These are phyloP conservation scores for Solanum piurae DNA, from an alignment of 257 asterid species.

Conservation along the genomic window DNA sequence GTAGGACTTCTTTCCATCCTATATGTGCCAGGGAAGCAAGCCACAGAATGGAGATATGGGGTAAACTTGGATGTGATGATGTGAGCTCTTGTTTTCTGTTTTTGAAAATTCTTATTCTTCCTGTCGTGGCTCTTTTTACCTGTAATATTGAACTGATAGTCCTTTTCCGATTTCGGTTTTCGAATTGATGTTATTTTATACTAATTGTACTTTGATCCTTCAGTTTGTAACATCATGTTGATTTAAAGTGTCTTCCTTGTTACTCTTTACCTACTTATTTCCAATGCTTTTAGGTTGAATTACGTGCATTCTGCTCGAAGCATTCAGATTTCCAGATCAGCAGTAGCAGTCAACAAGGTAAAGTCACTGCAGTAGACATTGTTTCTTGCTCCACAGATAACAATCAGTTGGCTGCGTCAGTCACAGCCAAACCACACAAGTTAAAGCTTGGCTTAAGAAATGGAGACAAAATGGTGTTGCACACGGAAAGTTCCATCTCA, in stretches of 20 bases:
- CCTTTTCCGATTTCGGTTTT: not conserved
- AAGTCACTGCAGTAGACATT: constrained; percentile 28
- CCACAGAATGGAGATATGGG: constrained; percentile 98
- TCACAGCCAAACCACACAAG: constrained; percentile 12
- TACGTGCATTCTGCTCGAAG: constrained; percentile 91
- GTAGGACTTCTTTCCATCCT: constrained; percentile 98
- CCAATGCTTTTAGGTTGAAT: constrained; percentile 53
- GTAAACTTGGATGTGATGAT: constrained; percentile 87
- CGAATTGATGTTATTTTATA: not conserved
- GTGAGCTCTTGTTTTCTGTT: constrained; percentile 26
- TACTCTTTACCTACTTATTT: constrained; percentile 1
- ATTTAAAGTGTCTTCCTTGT: not conserved
- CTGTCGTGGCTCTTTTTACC: not conserved
- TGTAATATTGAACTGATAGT: not conserved
- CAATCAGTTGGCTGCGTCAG: constrained; percentile 9
- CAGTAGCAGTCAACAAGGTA: constrained; percentile 30
- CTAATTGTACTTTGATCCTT: constrained; percentile 1
- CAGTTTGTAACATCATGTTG: not conserved
- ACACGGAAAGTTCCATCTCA: constrained; percentile 18
- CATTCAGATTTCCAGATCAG: constrained; percentile 64
- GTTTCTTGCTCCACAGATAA: constrained; percentile 27
- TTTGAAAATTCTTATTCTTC: not conserved
- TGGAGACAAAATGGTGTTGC: constrained; percentile 21
- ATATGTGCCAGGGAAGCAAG: constrained; percentile 95
- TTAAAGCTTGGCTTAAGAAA: constrained; percentile 17